Evolutionary conservation across 352 stramenopile genomes (phyloP), one percentile per base, ranked within the genome.

Genomic region (Globisporangium splendens): DNA sequence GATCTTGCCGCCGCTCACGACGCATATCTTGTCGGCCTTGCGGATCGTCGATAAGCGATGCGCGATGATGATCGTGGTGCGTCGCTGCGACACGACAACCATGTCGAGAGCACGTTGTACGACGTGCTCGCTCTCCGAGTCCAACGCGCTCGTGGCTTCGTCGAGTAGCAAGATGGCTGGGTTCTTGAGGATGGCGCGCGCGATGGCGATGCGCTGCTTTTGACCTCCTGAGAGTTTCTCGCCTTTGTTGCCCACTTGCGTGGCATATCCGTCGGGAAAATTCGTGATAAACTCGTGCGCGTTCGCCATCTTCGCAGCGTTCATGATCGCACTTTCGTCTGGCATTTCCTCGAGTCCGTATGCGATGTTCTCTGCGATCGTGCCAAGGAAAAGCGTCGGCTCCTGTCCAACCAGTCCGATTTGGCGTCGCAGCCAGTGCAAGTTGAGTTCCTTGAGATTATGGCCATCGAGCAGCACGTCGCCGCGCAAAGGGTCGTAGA

Each of bases 21-120:
- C 66, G 28, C 62, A 69, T 49, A 73, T 73, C 39, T 65, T 68
- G 56, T 71, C 54, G 0, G 60, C 60, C 20, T 63, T 68, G 7
- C 60, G 54, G 22, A 68, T 68, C 21, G 65, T 97, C 12, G 74
- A 84, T 17, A 97, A 60, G 13, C 92, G 68, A 60, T 98, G 93
- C 3, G 91, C 88, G 54, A 98, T 72, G 49, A 93, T 83, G 53
- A 96, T 75, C 21, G 80, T 95, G 8, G 91, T 98, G 14, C 73
- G 75, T 13, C 56, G 49, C 39, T 72, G 56, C 17, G 67, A 51
- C 35, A 56, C 44, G 1, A 72, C 50, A 10, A 70, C 47, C 28
- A 66, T 69, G 50, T 72, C 68, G 1, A 75, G 41, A 10, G 64
- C 57, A 14, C 54, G 60, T 33, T 75, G 68, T 1, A 72, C 68